These are phyloP conservation scores for Amauroascus niger DNA, from an alignment of 2,329 filamentous ascomycete species.

Conservation along the genomic window DNA sequence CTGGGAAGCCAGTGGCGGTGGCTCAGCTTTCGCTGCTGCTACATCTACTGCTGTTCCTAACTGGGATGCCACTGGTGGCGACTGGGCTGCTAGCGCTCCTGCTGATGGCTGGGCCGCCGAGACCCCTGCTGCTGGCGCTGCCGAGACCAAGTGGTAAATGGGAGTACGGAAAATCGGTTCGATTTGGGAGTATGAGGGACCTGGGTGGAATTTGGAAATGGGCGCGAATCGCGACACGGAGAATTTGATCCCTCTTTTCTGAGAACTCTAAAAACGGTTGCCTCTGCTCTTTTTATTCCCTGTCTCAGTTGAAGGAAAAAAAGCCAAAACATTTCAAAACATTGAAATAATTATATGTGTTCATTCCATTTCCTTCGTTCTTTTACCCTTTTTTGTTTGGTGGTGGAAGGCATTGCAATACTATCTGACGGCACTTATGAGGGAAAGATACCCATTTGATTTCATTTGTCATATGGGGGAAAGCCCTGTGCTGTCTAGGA, in stretches of 20 bases:
- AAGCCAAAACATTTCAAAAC: neutral
- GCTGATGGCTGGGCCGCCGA: conserved; percentile 37
- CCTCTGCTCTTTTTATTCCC: neutral
- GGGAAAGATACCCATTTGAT: conserved; percentile 88
- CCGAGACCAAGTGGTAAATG: conserved; percentile 34
- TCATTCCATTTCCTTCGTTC: neutral
- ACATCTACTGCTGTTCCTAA: conserved; percentile 52
- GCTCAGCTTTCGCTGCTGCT: conserved; percentile 52
- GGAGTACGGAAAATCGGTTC: neutral
- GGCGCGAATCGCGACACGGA: neutral
- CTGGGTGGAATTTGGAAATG: neutral
- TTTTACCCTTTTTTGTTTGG: neutral
- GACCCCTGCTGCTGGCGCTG: conserved; percentile 16
- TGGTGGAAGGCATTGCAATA: conserved; percentile 5
- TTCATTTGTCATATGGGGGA: conserved; percentile 54
- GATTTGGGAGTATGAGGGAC: neutral
- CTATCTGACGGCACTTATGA: conserved; percentile 74
- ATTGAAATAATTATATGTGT: conserved; percentile 3
- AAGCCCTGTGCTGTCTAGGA: conserved; percentile 83
- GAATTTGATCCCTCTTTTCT: neutral
- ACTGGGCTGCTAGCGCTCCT: conserved; percentile 43
- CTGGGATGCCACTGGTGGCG: conserved; percentile 51
- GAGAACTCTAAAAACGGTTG: neutral
- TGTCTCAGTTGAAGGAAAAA: conserved; percentile 11
- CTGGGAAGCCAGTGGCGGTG: conserved; percentile 70